Percentiles rank a stretch among this genome's conserved stretches.
These are phyloP conservation scores for Pichia sporocuriosa DNA, from an alignment of 805 yeast genomes.

Conservation along the genomic window DNA sequence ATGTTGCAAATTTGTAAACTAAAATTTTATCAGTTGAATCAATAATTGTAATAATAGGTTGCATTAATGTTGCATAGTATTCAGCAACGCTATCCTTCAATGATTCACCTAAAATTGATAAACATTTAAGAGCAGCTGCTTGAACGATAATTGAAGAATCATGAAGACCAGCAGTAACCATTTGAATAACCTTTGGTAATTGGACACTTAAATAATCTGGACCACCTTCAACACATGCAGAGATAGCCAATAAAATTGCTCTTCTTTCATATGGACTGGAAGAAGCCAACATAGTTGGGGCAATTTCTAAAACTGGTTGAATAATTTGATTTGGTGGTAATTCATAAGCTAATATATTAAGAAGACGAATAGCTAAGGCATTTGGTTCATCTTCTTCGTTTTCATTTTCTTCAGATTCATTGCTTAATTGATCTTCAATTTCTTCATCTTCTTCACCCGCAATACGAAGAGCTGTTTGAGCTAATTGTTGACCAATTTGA, in stretches of 20 bases:
- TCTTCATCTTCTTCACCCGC: conserved; percentile 79
- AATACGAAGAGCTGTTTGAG: conserved; percentile 65
- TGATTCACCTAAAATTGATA: conserved; percentile 73
- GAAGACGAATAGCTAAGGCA: conserved; percentile 68
- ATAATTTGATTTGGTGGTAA: conserved; percentile 92
- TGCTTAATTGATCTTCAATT: conserved; percentile 64
- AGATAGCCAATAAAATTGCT: conserved; percentile 76
- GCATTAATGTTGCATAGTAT: conserved; percentile 75
- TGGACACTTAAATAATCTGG: conserved; percentile 85
- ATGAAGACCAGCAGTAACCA: conserved; percentile 67
- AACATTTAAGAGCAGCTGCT: conserved; percentile 78
- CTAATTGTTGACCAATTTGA: conserved; percentile 77
- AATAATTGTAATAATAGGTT: conserved; percentile 79
- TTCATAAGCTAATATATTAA: conserved; percentile 71
- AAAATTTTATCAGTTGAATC: conserved; percentile 77
- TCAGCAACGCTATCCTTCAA: conserved; percentile 80
- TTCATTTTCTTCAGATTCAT: conserved; percentile 85
- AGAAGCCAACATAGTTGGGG: conserved; percentile 52
- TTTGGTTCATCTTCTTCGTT: conserved; percentile 84
- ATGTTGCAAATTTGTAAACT: conserved; percentile 85
- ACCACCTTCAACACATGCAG: conserved; percentile 84
- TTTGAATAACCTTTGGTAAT: conserved; percentile 64
- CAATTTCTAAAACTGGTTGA: conserved; percentile 63
- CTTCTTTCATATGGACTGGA: conserved; percentile 73
- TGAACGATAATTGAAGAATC: conserved; percentile 70